phyloP scores from a whole-genome alignment of 305 asterid genomes.

The Fraxinus velutina region DNA sequence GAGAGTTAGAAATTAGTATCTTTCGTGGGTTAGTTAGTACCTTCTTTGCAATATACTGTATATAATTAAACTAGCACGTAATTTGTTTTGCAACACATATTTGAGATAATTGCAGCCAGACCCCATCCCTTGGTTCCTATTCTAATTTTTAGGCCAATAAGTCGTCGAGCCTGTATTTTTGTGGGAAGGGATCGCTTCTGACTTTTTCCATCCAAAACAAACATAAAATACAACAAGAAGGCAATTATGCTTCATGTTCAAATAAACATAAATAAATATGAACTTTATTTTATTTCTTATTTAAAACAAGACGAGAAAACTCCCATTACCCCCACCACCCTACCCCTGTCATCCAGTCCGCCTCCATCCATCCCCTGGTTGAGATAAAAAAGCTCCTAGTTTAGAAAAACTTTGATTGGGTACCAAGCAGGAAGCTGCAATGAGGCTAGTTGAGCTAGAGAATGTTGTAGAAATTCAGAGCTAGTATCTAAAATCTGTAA shows the following conservation, averaged over 20 bases:
- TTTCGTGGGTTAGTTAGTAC: not conserved
- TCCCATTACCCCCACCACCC: not conserved
- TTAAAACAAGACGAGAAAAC: not conserved
- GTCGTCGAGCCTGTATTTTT: not conserved
- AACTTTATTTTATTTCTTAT: not conserved
- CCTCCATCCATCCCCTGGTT: not conserved
- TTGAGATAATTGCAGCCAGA: not conserved
- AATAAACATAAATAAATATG: not conserved
- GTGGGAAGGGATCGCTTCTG: not conserved
- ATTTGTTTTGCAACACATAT: slow-evolving; percentile 3
- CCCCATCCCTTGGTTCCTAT: not conserved
- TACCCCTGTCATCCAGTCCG: not conserved
- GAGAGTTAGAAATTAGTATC: not conserved
- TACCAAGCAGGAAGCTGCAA: not conserved
- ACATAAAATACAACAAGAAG: not conserved
- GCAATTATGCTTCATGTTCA: not conserved
- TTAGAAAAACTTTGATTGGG: not conserved
- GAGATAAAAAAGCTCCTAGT: not conserved
- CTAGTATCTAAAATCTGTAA: not conserved
- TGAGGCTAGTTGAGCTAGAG: slow-evolving; percentile 6
- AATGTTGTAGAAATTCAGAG: not conserved
- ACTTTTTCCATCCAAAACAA: not conserved
- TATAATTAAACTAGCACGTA: not conserved
- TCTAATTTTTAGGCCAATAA: not conserved
- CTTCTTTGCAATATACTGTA: not conserved